Evolutionary conservation across 129 eudicot species (phyloP), one percentile per base, ranked within the genome.

Genomic region (Pseudognaphalium luteoalbum): DNA sequence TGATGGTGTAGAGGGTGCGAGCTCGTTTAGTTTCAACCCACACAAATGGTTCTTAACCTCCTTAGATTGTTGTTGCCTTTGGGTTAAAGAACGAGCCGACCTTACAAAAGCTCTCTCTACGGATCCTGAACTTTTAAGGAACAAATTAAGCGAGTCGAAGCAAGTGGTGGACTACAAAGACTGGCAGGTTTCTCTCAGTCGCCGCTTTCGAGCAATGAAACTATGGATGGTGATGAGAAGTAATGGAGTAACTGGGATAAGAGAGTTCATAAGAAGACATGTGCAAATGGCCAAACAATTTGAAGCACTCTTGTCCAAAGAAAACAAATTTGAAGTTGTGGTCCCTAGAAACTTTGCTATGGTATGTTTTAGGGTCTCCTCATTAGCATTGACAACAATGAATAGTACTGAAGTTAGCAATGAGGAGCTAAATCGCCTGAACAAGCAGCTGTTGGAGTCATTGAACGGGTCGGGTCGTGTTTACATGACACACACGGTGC

Each of bases 111-210:
- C 71, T 28, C 73, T 81, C 33, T 59, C 72, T 8, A 75, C 85
- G 5, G 42, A 82, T 35, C 78, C 85, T 0, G 85, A 82, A 63
- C 35, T 70, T 28, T 41, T 82, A 33, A 76, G 41, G 33, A 76
- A 82, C 20, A n/a, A 68, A 41, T 34, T n/a, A 6, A 68, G 50
- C 4, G 57, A 68, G 50, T 66, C 72, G 5, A 35, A 35, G 11
- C 54, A 41, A 39, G 72, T 82, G 10, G 82, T 82, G 16, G 85
- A 82, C 56, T 82, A 76, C 52, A 82, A 82, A 25, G 85, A 82
- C 62, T 82, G 85, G 85, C 85, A 76, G 63, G 62, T 81, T 34
- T 11, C 74, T 34, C 59, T 70, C 0, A 42, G 34, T 14, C 44
- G 74, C 28, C 35, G 74, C 8, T 71, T 71, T 32, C 64, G 41